Evolutionary conservation across 768 basidiomycete genomes (phyloP), one percentile per base, ranked within the genome.

Genomic region (Tephrocybe sp.): DNA sequence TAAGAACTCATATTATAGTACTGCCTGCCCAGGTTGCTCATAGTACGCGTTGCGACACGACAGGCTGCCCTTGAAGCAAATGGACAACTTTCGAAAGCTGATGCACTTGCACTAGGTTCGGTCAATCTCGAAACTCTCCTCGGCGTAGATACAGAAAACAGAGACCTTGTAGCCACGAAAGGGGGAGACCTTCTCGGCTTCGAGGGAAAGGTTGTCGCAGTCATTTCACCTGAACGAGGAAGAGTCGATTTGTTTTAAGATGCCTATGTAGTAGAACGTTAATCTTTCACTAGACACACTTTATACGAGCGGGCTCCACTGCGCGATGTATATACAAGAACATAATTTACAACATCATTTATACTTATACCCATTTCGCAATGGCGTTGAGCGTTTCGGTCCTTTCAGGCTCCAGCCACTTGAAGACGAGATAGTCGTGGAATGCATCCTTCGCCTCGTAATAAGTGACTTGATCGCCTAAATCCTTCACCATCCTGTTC

Each of bases 91-190:
- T 65, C 70, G 9, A 71, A 68, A 52, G 70, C 70, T 41, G 62
- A 78, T 44, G 75, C 73, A 5, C 53, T 79, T 32, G 75, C 76
- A 1, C 55, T 81, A 32, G 78, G 73, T 19, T 76, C 78, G 5
- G 67, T 67, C 1, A 79, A 80, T 58, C 47, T 81, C 6, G 68
- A 74, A 47, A 69, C 49, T 42, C 64, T 72, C 44, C 67, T 72
- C 39, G 74, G 74, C 7, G 60, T 69, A 13, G 53, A 69, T 30
- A 46, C 64, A 24, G 62, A 60, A n/a, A 61, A 69, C 24, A 68
- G 69, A 25, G 87, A 89, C 54, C 58, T 86, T 44, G 82, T 88
- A n/a, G 80, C 74, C 15, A 73, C 69, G n/a, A 55, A 57, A 22
- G 81, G 83, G 12, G 83, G 81, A 9, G 80, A 81, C 40, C 54